Base-by-base conservation (phyloP, 331 rosid genomes). In the Quercus lobata region DNA sequence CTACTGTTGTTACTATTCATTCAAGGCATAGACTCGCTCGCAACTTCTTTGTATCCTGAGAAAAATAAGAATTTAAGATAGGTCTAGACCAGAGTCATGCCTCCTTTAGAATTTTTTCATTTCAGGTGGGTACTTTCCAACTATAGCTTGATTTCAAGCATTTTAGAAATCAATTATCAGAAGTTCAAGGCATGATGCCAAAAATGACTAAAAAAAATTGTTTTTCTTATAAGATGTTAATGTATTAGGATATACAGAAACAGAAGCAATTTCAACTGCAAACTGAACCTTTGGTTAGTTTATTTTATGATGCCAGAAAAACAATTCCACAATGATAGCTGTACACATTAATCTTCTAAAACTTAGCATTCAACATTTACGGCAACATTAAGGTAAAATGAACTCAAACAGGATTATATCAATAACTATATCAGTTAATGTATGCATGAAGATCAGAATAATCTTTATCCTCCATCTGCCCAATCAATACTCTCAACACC, bases 401-500 rank as follows among this genome's bases (percentile, higher is more conserved):
- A 63, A 63, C 68, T 30, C n/a, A 16, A 29, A 66, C 34, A 58
- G 65, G 5, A 27, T 17, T 35, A 66, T 66, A 66, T 34, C 46
- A 18, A 5, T 30, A 63, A 15, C 46, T 32, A 16, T 65, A 30
- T 65, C 24, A 32, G 71, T 7, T 65, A 17, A 32, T 32, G 52
- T 8, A 16, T 34, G 12, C 66, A 60, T 60, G 66, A 60, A 60
- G 78, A 77, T 62, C 57, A 58, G 35, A 55, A 80, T 74, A 80
- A 72, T 78, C 86, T 79, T 82, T 87, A 35, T 73, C 87, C 78
- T 92, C 91, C 76, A 81, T 80, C 85, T 92, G 90, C 92, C 94
- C 89, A 32, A 6, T 63, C 54, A 91, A 76, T 77, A 89, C 88
- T 74, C 88, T 87, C 87, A 89, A 72, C 56, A 89, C 69, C 78